Conservation (phyloP, 2,329 filamentous ascomycete species). For the Monilinia polystroma region DNA sequence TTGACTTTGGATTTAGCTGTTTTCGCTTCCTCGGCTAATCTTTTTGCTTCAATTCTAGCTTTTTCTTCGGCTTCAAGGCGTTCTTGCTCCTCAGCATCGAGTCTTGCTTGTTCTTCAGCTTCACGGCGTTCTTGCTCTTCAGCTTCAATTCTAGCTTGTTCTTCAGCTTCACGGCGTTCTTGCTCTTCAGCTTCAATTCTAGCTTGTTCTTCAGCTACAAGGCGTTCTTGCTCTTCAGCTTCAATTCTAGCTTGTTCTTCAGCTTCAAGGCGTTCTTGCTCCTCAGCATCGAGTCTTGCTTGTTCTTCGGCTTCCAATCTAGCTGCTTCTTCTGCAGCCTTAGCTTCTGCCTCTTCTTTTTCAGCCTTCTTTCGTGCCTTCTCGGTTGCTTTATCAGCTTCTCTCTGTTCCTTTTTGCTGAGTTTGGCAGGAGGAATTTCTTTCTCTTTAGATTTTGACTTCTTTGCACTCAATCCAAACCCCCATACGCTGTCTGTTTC, state of each 20-base stretch:
- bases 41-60: conserved; percentile 35
- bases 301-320: conserved; percentile 35
- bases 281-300: conserved; percentile 34
- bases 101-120: conserved; percentile 32
- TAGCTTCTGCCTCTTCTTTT: conserved; percentile 49
- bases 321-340: conserved; percentile 36
- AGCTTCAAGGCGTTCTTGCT: conserved; percentile 36
- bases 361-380: conserved; percentile 53
- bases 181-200: conserved; percentile 35
- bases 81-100: conserved; percentile 36
- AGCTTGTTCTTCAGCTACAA: conserved; percentile 33
- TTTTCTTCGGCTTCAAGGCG: conserved; percentile 49
- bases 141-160: conserved; percentile 32
- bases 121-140: conserved; percentile 40
- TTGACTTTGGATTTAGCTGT: conserved; percentile 39
- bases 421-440: conserved; percentile 44
- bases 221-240: conserved; percentile 36
- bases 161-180: conserved; percentile 34
- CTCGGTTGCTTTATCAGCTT: conserved; percentile 49
- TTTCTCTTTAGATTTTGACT: conserved; percentile 47
- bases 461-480: conserved; percentile 39
- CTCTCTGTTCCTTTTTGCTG: conserved; percentile 52
- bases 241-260: conserved; percentile 30
- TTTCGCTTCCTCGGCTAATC: conserved; percentile 41
- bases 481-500: conserved; percentile 43